These are phyloP conservation scores for Juncus inflexus DNA, from an alignment of 176 grass and related monocot genomes.

Conservation along the genomic window DNA sequence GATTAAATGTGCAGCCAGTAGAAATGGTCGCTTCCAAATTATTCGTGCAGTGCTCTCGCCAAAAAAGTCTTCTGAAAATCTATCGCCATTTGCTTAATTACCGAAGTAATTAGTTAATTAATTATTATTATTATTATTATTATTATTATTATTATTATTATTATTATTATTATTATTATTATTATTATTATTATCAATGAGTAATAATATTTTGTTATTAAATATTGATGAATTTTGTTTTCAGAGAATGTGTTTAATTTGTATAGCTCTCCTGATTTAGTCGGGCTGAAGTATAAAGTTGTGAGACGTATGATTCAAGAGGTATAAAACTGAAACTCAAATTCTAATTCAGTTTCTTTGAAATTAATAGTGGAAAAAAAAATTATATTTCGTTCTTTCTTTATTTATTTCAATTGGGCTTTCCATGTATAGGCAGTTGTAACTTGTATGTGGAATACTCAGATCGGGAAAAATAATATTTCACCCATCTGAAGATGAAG, in stretches of 20 bases:
- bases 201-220: no score
- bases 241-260: conserved; percentile 94
- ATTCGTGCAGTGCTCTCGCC: conserved; percentile 94
- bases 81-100: conserved; percentile 97
- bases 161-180: conserved; percentile 5
- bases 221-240: conserved; percentile 30
- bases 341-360: conserved; percentile 19
- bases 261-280: conserved; percentile 55
- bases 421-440: conserved; percentile 53
- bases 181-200: no score
- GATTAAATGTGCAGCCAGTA: conserved; percentile 84
- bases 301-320: conserved; percentile 58
- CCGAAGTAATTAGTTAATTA: conserved; percentile 47
- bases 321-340: conserved; percentile 34
- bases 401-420: conserved; percentile 28
- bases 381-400: not conserved
- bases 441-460: conserved; percentile 78
- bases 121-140: conserved; percentile 14
- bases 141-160: conserved; percentile 8
- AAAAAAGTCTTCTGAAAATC: conserved; percentile 92
- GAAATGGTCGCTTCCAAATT: conserved; percentile 97
- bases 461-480: conserved; percentile 77
- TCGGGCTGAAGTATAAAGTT: conserved; percentile 62
- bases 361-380: not conserved
- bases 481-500: conserved; percentile 75